A percentile compares a stretch with the other conserved stretches of the same genome.
Evolutionary conservation across 371 early-diverging fungal genomes (phyloP).

Genomic region (Apophysomyces sp.): DNA sequence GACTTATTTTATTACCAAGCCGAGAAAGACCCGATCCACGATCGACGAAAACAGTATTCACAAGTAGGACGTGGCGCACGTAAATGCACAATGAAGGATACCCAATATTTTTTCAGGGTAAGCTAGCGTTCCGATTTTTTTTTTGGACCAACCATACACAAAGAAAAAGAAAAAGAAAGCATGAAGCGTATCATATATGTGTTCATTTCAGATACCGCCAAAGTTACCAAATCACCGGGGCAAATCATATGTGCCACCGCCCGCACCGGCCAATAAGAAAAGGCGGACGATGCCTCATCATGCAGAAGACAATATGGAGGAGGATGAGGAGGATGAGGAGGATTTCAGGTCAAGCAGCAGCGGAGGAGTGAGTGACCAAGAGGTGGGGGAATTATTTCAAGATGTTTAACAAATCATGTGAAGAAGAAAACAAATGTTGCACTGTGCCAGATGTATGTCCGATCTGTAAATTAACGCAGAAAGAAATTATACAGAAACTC

Average conservation of each 20-base stretch:
- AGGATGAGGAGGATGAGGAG: not conserved
- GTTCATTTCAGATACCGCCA: conserved; percentile 44
- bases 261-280: conserved; percentile 2
- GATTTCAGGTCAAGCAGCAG: not conserved
- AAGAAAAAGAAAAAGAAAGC: too few relatives aligned
- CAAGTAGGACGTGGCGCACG: conserved; percentile 47
- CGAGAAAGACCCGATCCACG: conserved; percentile 36
- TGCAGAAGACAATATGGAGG: not conserved
- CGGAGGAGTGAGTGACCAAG: conserved; percentile 1
- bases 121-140: not conserved
- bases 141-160: not conserved
- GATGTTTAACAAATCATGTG: not conserved
- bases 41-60: conserved; percentile 22
- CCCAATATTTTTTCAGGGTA: conserved; percentile 54
- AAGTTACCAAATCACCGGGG: conserved; percentile 37
- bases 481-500: too few relatives aligned
- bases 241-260: conserved; percentile 18
- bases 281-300: not conserved
- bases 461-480: not conserved
- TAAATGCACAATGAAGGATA: conserved; percentile 53
- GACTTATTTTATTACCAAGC: conserved; percentile 50
- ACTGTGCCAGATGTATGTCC: not conserved
- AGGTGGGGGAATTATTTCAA: not conserved
- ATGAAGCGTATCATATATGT: too few relatives aligned
- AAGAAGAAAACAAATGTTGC: not conserved